Evolutionary conservation across 108 stramenopile species (phyloP), one percentile per base, ranked within the genome.

Genomic region (Conticribra weissflogii): DNA sequence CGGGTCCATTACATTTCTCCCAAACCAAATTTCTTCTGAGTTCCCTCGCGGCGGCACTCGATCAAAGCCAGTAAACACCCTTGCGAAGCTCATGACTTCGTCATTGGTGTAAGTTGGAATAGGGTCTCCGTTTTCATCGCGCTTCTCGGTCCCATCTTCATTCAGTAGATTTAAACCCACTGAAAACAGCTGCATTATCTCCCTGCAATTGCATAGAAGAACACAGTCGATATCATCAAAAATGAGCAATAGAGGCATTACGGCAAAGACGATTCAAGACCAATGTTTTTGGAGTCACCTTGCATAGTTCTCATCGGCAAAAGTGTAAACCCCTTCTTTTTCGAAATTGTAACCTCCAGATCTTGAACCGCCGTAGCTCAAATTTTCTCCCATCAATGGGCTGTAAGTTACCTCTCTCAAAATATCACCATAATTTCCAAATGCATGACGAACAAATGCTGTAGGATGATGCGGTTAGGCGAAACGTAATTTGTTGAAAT

Each of bases 151-250:
- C n/a, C 89, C 89, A 79, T 90, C 83, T 17, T 27, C 62, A 44
- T 85, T 72, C n/a, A 90, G 57, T 29, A 60, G 8, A 52, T 61
- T 12, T 8, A 84, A 56, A 19, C 89, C 89, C 34, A 86, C 85
- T 16, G 81, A 71, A 50, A 87, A 87, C 8, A 90, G 64, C 50
- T 90, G 86, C 86, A 89, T 85, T 9, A 86, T 47, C 63, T 90
- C 89, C 24, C 83, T 53, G 16, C 12, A n/a, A 74, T 65, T n/a
- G n/a, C 21, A 65, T 49, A 32, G 17, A 59, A 81, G 46, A 81
- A 78, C 59, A 74, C 60, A 36, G 44, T 50, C 27, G 47, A 45
- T 34, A 9, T 44, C 25, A 23, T 16, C 29, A 9, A 36, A n/a
- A 12, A 52, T 27, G 57, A 16, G 3, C 12, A 4, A 4, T 17